A percentile compares a stretch with the other conserved stretches of the same genome.
These are phyloP conservation scores for Phytophthora fragariae DNA, from an alignment of 352 stramenopile species.

Conservation along the genomic window DNA sequence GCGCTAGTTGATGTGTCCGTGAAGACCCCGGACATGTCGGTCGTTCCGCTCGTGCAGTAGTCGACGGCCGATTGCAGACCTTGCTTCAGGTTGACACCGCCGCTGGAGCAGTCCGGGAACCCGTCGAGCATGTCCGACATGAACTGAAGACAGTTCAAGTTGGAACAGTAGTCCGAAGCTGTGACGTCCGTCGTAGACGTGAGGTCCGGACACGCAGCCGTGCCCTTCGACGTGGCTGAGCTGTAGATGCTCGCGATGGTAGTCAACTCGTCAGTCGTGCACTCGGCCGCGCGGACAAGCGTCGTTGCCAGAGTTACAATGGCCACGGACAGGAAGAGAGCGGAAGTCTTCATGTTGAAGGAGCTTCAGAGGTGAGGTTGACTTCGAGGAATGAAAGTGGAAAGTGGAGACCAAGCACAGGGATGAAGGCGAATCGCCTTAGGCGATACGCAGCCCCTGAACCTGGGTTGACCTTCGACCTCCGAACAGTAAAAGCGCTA, in stretches of 20 bases:
- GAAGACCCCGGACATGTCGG: constrained; percentile 19
- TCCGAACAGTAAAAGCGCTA: not conserved
- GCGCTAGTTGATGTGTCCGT: constrained; percentile 14
- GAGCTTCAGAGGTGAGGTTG: constrained; percentile 2
- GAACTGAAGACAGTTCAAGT: constrained; percentile 27
- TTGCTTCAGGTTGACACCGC: constrained; percentile 33
- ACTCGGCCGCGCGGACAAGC: constrained; percentile 15
- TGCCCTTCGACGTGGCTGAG: constrained; percentile 17
- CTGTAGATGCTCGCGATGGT: constrained; percentile 27
- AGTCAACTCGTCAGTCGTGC: constrained; percentile 26
- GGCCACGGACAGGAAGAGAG: not conserved
- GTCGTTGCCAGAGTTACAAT: not conserved
- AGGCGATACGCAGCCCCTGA: not conserved
- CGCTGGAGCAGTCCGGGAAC: constrained; percentile 36
- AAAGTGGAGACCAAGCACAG: constrained; percentile 6
- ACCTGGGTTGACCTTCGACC: not conserved
- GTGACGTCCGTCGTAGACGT: constrained; percentile 11
- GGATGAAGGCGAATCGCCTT: not conserved
- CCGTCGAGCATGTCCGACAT: constrained; percentile 21
- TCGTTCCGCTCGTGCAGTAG: constrained; percentile 25
- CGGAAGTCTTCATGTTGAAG: constrained; percentile 23
- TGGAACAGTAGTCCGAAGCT: constrained; percentile 20
- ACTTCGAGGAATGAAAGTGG: constrained; percentile 6
- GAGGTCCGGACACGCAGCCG: constrained; percentile 19
- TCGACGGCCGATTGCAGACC: constrained; percentile 22